Base-by-base conservation (phyloP, 345 rosid genomes). In the Rhizophora apiculata region DNA sequence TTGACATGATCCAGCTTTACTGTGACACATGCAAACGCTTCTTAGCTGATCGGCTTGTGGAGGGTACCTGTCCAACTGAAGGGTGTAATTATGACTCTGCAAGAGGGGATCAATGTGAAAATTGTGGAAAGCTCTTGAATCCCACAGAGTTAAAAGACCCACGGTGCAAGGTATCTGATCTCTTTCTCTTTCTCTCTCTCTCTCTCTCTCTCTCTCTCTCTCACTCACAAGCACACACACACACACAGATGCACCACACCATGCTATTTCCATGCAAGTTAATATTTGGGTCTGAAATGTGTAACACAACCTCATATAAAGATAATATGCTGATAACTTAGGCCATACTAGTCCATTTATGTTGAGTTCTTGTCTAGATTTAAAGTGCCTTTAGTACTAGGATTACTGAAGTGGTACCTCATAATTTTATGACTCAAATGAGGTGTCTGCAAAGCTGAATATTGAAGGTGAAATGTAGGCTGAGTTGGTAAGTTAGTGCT, bases 51-150 rank as follows among this genome's bases (percentile, higher is more conserved):
- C 87, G 99, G 68, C 88, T 96, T 80, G 97, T 96, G 49, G 98
- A 92, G 75, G 99, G 99, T 60, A 67, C 73, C 58, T 96, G 99
- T 76, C 99, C 99, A 19, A 69, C 67, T 46, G 86, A 77, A 72
- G 87, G 79, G 5, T 96, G 99, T 69, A 85, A 85, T 63, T 83
- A 90, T 73, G 92, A 80, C 43, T 90, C 94, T 81, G 99, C 99
- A 64, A 87, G 97, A 64, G 98, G 99, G 48, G 99, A 96, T 78
- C 99, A 96, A 52, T 96, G 98, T 79, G 99, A 96, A 51, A 84
- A 85, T 15, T 96, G 99, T 58, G 92, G 93, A 77, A 92, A 90
- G 74, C 88, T 96, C 63, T 79, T 92, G 80, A 90, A 92, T 81
- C 96, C 99, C 43, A 89, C 92, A 36, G 98, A 96, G 59, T 77